Conservation (phyloP, 2,329 filamentous ascomycete genomes). For the Fonsecaea nubica region DNA sequence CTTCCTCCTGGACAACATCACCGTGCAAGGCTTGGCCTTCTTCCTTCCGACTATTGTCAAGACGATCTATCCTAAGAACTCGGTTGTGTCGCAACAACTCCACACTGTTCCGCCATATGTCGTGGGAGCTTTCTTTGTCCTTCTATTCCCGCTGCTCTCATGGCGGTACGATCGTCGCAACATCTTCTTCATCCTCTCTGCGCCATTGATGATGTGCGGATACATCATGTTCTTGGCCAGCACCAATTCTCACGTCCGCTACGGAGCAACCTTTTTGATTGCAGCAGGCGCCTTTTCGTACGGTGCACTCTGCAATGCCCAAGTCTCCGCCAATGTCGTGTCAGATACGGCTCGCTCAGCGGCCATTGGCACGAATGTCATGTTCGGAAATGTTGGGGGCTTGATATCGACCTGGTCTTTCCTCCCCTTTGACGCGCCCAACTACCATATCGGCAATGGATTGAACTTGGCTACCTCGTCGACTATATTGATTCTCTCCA, state of each 20-base stretch:
- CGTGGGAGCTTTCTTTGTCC: constrained; percentile 70
- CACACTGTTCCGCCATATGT: constrained; percentile 74
- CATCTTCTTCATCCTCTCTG: constrained; percentile 65
- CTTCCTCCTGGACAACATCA: constrained; percentile 72
- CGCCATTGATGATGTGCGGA: constrained; percentile 70
- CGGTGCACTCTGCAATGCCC: constrained; percentile 70
- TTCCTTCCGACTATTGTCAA: constrained; percentile 73
- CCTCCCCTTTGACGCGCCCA: constrained; percentile 66
- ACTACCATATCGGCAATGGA: constrained; percentile 75
- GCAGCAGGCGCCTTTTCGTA: constrained; percentile 68
- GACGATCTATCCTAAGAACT: constrained; percentile 68
- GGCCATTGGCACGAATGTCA: constrained; percentile 71
- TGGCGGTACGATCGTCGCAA: constrained; percentile 67
- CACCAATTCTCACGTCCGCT: constrained; percentile 60
- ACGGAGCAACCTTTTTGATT: constrained; percentile 74
- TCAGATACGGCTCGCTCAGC: constrained; percentile 72
- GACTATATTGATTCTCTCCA: constrained; percentile 61
- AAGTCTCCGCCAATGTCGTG: constrained; percentile 73
- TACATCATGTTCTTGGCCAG: constrained; percentile 74
- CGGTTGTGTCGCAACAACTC: constrained; percentile 69
- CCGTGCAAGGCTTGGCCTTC: constrained; percentile 73
- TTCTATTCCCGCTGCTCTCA: constrained; percentile 66
- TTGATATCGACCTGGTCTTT: constrained; percentile 71
- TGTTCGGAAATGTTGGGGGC: constrained; percentile 76
- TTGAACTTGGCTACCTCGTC: constrained; percentile 70